Evolutionary conservation across 345 rosid genomes (phyloP), one percentile per base, ranked within the genome.

Genomic region (Pistacia integerrima): DNA sequence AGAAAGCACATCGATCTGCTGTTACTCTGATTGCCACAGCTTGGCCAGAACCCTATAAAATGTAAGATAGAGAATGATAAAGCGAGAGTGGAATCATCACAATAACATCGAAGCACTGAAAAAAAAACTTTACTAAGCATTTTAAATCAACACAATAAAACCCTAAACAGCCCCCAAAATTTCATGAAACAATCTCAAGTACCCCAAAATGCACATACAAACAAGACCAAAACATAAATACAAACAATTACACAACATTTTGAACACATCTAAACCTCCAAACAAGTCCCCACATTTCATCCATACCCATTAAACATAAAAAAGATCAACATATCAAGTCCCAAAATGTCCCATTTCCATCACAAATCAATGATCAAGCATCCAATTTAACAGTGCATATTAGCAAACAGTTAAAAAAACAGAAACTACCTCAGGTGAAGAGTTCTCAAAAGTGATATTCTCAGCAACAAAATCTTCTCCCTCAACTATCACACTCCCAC

Each of bases 401-500:
- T 25, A 13, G 8, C 5, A 28, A 41, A 8, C 58, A 64, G 4
- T 1, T 11, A 16, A 2, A 16, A 51, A 1, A 8, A 5, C 69
- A 48, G 7, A 22, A 13, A 25, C 64, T 73, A 95, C 98, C 91
- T 89, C 82, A 64, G 99, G 97, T 79, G 97, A 69, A 75, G 97
- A 93, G 78, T 96, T 96, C 87, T 96, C 97, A 74, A 96, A 93
- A 10, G 99, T 96, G 88, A 96, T 79, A 82, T 93, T 96, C 87
- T 96, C 98, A 63, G 99, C 97, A 72, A 93, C 86, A 73, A 96
- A 93, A 77, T 93, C 98, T 76, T 92, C 97, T 56, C 99, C 99
- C 84, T 96, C 99, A 57, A 96, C 93, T 18, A 93, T 93, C 75
- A 85, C 90, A 86, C 85, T 90, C 38, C 99, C 99, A 67, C 97